phyloP scores from a whole-genome alignment of 768 basidiomycete species.

The Calocybe gangraenosa region DNA sequence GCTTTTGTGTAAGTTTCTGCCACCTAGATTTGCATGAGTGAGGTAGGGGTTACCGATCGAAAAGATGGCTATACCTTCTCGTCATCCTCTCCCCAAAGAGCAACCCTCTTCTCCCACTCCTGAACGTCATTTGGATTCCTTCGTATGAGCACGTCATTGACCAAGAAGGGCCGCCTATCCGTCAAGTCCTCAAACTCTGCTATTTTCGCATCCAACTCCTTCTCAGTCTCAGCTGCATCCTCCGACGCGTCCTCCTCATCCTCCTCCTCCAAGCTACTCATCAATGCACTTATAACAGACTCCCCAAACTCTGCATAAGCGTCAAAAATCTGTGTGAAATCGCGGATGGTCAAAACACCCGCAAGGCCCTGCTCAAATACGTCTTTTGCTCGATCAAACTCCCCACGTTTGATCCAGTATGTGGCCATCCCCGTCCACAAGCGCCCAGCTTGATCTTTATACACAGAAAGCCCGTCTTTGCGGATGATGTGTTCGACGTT shows the following conservation, averaged over 20 bases:
- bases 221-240: conserved; percentile 72
- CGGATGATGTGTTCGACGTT: conserved; percentile 85
- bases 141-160: conserved; percentile 91
- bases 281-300: conserved; percentile 82
- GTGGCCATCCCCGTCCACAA: conserved; percentile 96
- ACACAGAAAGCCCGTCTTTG: conserved; percentile 81
- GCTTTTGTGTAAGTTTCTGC: conserved; percentile 92
- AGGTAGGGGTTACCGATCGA: neutral
- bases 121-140: conserved; percentile 97
- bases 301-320: conserved; percentile 94
- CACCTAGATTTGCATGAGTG: conserved; percentile 45
- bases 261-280: conserved; percentile 75
- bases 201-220: conserved; percentile 85
- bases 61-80: conserved; percentile 78
- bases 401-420: conserved; percentile 96
- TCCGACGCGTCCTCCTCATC: conserved; percentile 63
- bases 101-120: conserved; percentile 98
- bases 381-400: conserved; percentile 85
- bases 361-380: conserved; percentile 88
- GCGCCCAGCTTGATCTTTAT: conserved; percentile 95
- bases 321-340: conserved; percentile 98
- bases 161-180: conserved; percentile 92
- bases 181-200: conserved; percentile 91
- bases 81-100: conserved; percentile 89
- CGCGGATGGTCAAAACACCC: conserved; percentile 85